phyloP scores from a whole-genome alignment of 2,329 filamentous ascomycete species.

The Colletotrichum echinochloae region DNA sequence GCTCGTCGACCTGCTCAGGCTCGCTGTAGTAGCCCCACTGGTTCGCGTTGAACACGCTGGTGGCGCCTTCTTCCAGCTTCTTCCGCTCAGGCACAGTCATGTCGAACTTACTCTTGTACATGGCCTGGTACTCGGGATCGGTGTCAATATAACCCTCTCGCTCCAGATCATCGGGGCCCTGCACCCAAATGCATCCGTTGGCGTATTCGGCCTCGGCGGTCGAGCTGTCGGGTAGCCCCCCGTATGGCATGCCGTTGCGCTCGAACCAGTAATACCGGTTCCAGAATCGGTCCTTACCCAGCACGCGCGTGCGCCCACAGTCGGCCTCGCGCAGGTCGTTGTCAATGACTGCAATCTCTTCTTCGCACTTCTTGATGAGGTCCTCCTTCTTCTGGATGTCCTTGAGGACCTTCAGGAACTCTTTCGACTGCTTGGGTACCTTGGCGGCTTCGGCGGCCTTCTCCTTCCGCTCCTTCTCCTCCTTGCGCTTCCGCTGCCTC shows the following conservation, averaged over 20 bases:
- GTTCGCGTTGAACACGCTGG: constrained; percentile 78
- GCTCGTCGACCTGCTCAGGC: constrained; percentile 78
- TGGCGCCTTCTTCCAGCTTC: constrained; percentile 84
- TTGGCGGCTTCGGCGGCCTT: constrained; percentile 73
- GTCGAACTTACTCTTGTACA: constrained; percentile 81
- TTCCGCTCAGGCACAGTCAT: constrained; percentile 90
- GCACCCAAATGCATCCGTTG: constrained; percentile 95
- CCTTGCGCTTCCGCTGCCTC: constrained; percentile 80
- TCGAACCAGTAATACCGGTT: constrained; percentile 99
- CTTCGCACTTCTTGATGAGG: constrained; percentile 83
- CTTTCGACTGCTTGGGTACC: constrained; percentile 83
- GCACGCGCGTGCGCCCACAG: constrained; percentile 87
- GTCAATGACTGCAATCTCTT: constrained; percentile 85
- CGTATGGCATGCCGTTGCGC: constrained; percentile 97
- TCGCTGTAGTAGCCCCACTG: constrained; percentile 96
- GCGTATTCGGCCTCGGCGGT: constrained; percentile 90
- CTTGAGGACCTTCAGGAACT: constrained; percentile 87
- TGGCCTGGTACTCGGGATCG: constrained; percentile 74
- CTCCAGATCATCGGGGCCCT: constrained; percentile 92
- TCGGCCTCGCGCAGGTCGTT: constrained; percentile 95
- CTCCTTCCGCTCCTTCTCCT: constrained; percentile 70
- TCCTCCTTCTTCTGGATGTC: constrained; percentile 91
- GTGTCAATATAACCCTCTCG: constrained; percentile 88
- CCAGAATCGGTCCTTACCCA: constrained; percentile 97
- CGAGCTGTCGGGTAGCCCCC: constrained; percentile 86